Base-by-base conservation (phyloP, 1,284 basidiomycete species). In the Clitocybe nebularis region DNA sequence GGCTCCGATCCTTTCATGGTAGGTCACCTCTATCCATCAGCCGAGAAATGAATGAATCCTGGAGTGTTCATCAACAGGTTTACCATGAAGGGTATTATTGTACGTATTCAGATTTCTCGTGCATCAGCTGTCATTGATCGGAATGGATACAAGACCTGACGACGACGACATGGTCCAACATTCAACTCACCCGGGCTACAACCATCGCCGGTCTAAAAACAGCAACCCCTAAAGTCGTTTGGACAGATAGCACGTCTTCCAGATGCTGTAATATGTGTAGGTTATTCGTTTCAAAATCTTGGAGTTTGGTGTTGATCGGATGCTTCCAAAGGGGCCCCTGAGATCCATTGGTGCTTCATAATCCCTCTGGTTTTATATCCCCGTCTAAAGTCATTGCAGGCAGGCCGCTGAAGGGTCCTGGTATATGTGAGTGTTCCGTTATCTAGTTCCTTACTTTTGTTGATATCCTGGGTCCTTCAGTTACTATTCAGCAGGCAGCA, bases 1-100 rank as follows among this genome's bases (percentile, higher is more conserved):
- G 66, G 65, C 3, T 64, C 62, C 8, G 64, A 68, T 41, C 65
- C 65, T 0, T 67, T 64, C 51, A 66, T 68, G 59, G 61, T 62
- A 39, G 22, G 55, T 29, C 19, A 26, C 33, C 20, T 11, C 19
- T 22, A 6, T 41, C 7, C 25, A 22, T 20, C 20, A 24, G 17
- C 11, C 2, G 8, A 6, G 20, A 19, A 13, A 10, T 11, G 13
- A 17, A 11, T 14, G 11, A 29, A 17, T 6, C 23, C n/a, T 13
- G 16, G 17, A 3, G 5, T 25, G 20, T 45, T n/a, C n/a, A n/a
- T n/a, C n/a, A 17, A 6, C 28, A 59, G 56, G 57, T 59, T 6
- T 65, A 57, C 44, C 55, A 60, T 38, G 56, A 64, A 43, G 64
- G 65, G 4, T 66, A 59, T 37, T 67, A 63, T 44, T 65, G 58